Conservation (phyloP, 83 land plant species). For the Thuja plicata region DNA sequence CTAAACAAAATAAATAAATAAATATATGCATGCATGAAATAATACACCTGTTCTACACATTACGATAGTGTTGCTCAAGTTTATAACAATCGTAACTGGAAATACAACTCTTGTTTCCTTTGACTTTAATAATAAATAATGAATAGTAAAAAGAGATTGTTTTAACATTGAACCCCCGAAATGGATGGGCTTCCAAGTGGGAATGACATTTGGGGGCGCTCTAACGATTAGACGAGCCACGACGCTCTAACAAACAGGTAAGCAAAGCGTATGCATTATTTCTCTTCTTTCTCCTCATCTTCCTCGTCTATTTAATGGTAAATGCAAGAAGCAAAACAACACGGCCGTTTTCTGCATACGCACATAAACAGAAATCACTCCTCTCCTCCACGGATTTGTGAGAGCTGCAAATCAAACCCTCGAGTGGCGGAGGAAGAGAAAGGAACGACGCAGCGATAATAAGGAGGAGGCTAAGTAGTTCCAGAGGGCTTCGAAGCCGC, state of each 20-base stretch:
- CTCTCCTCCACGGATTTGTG: background rate
- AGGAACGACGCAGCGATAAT: background rate
- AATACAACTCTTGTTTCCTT: no score
- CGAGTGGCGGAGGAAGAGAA: background rate
- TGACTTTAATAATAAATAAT: no score
- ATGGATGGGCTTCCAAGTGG: no score
- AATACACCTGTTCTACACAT: no score
- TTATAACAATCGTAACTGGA: background rate
- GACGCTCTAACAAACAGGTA: background rate
- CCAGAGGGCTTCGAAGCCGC: background rate
- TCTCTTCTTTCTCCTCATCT: background rate
- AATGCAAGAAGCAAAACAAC: background rate
- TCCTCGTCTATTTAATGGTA: background rate
- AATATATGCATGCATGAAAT: background rate
- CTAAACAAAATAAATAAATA: no score
- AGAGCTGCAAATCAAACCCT: background rate
- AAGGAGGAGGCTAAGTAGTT: background rate
- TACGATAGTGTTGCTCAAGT: background rate
- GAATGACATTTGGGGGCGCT: no score
- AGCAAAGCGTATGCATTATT: background rate
- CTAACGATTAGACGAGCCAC: background rate
- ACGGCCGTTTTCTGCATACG: background rate
- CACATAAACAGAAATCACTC: background rate
- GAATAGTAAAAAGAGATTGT: no score
- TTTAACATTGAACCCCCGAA: no score